These are phyloP conservation scores for Globisporangium radiosum DNA, from an alignment of 352 stramenopile species.

Conservation along the genomic window DNA sequence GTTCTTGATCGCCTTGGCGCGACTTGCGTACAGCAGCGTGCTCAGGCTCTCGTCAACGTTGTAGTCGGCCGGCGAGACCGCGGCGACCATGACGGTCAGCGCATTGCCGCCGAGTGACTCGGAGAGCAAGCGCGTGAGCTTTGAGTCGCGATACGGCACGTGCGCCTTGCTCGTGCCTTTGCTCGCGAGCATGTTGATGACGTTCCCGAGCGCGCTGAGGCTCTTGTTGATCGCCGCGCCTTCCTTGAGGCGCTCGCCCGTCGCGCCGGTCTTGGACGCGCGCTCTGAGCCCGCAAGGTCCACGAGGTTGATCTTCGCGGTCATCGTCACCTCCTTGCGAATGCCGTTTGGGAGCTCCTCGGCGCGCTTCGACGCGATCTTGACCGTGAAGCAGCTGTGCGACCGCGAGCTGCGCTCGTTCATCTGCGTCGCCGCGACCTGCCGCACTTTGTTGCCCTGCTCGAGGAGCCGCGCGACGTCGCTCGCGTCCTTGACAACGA, in stretches of 20 bases:
- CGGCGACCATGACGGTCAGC: constrained; percentile 92
- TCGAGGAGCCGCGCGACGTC: constrained; percentile 82
- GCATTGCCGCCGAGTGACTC: constrained; percentile 90
- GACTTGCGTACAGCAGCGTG: constrained; percentile 91
- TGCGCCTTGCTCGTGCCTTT: constrained; percentile 44
- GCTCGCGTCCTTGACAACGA: constrained; percentile 72
- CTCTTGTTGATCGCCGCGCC: constrained; percentile 91
- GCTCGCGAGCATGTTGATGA: constrained; percentile 88
- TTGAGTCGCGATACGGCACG: constrained; percentile 90
- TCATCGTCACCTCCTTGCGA: constrained; percentile 74
- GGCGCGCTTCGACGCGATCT: constrained; percentile 79
- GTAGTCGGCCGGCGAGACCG: constrained; percentile 87
- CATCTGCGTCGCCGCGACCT: constrained; percentile 89
- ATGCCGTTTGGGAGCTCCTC: constrained; percentile 37
- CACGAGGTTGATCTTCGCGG: constrained; percentile 89
- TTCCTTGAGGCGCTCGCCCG: constrained; percentile 85
- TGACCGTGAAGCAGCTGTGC: constrained; percentile 90
- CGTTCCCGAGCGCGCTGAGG: constrained; percentile 86
- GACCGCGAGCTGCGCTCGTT: constrained; percentile 87
- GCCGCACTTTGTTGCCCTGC: constrained; percentile 84
- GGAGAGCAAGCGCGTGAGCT: constrained; percentile 86
- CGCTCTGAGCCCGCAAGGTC: constrained; percentile 89
- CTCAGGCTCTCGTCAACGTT: constrained; percentile 92
- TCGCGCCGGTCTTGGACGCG: constrained; percentile 84
- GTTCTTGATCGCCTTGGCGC: constrained; percentile 91